A percentile compares a stretch with the other conserved stretches of the same genome.
Evolutionary conservation across 2,329 filamentous ascomycete genomes (phyloP).

Genomic region (Calonectria montana): DNA sequence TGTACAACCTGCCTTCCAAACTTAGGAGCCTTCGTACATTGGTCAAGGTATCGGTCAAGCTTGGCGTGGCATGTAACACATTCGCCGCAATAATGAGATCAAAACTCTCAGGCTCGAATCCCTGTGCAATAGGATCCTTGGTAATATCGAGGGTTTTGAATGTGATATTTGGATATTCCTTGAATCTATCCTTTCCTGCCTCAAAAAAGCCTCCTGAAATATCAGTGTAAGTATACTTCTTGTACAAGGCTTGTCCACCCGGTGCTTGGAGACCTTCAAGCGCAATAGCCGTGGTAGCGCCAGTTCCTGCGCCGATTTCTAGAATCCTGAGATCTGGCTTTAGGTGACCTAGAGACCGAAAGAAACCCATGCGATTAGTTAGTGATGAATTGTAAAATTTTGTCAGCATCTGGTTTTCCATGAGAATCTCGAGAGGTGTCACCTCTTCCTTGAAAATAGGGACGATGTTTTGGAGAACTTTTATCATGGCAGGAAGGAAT

Average conservation of each 20-base stretch:
- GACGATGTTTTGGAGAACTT: slow-evolving; percentile 16
- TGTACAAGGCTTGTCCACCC: slow-evolving; percentile 5
- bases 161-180: slow-evolving; percentile 29
- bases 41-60: not conserved
- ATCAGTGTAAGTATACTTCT: slow-evolving; percentile 45
- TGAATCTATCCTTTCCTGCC: slow-evolving; percentile 35
- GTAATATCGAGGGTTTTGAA: slow-evolving; percentile 48
- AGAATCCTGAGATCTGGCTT: slow-evolving; percentile 39
- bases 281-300: slow-evolving; percentile 46
- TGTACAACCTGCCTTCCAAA: not conserved
- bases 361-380: slow-evolving; percentile 3
- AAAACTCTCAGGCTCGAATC: slow-evolving; percentile 40
- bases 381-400: not conserved
- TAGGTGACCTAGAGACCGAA: slow-evolving; percentile 12
- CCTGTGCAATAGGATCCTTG: slow-evolving; percentile 41
- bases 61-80: slow-evolving; percentile 44
- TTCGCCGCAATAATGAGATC: slow-evolving; percentile 47
- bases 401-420: slow-evolving; percentile 1
- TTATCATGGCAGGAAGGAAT: slow-evolving; percentile 5
- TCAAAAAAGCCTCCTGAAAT: slow-evolving; percentile 45
- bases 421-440: slow-evolving; percentile 20
- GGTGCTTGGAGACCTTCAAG: slow-evolving; percentile 31
- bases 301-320: slow-evolving; percentile 47
- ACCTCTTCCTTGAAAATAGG: slow-evolving; percentile 17
- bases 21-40: not conserved